A percentile compares a stretch with the other conserved stretches of the same genome.
Evolutionary conservation across 805 yeast genomes (phyloP).

Genomic region (Martiniozyma abietophila): DNA sequence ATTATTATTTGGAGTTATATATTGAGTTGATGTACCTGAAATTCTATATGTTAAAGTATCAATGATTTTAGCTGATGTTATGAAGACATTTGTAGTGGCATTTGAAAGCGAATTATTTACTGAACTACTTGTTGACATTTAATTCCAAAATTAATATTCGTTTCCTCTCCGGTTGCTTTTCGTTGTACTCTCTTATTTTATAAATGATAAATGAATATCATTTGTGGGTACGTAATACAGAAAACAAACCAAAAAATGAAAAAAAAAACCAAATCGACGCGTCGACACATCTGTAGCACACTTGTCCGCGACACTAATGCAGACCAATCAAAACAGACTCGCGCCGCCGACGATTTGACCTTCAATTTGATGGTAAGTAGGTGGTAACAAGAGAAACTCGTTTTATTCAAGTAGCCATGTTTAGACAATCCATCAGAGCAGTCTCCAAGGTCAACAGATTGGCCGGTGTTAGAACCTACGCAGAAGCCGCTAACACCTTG

Average conservation of each 20-base stretch:
- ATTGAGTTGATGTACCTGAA: slow-evolving; percentile 18
- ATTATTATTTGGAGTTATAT: slow-evolving; percentile 23
- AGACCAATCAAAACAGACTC: too few species aligned
- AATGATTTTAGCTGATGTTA: slow-evolving; percentile 26
- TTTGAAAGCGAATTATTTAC: slow-evolving; percentile 10
- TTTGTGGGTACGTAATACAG: too few species aligned
- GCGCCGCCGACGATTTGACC: too few species aligned
- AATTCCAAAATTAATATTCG: too few species aligned
- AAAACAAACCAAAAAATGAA: too few species aligned
- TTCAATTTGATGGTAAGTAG: too few species aligned
- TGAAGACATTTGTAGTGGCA: slow-evolving; percentile 25
- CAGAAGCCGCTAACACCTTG: slow-evolving; percentile 79
- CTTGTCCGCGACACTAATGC: slow-evolving; percentile 1
- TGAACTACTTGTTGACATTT: too few species aligned
- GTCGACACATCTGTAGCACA: background rate
- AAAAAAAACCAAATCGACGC: too few species aligned
- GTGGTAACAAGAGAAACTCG: background rate
- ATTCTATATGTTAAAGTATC: slow-evolving; percentile 24
- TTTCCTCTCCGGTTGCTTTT: too few species aligned
- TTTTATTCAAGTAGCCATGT: slow-evolving; percentile 32
- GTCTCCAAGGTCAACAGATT: slow-evolving; percentile 47
- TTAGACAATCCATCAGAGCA: slow-evolving; percentile 56
- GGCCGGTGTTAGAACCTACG: slow-evolving; percentile 74
- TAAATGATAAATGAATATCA: too few species aligned
- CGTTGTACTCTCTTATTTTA: too few species aligned